phyloP scores from a whole-genome alignment of 805 yeast genomes.

The Candida oleophila region DNA sequence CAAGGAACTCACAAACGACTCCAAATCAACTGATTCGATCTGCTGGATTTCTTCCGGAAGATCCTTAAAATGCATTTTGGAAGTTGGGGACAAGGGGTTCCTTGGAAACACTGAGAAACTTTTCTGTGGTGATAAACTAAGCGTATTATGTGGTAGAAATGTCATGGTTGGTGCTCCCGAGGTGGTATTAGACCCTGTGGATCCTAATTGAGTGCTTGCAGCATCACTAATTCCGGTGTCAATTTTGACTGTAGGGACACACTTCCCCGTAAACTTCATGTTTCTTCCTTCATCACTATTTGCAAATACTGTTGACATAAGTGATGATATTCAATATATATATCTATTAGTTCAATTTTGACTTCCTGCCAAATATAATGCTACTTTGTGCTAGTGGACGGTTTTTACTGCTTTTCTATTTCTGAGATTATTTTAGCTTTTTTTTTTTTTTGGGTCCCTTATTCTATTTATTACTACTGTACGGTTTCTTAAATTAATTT shows the following conservation, averaged over 20 bases:
- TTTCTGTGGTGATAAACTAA: not conserved
- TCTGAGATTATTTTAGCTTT: no score
- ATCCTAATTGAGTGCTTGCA: not conserved
- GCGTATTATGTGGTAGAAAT: not conserved
- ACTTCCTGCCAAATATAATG: no score
- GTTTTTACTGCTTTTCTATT: no score
- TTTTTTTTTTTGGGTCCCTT: no score
- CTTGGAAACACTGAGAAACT: slow-evolving; percentile 1
- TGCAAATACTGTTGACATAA: slow-evolving; percentile 4
- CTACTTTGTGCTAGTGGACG: no score
- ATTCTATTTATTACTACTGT: no score
- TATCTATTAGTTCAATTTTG: no score
- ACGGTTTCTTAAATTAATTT: no score
- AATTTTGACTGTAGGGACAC: slow-evolving; percentile 1
- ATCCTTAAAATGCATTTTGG: slow-evolving; percentile 12
- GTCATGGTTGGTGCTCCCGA: not conserved
- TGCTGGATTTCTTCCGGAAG: slow-evolving; percentile 6
- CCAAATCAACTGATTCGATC: slow-evolving; percentile 3
- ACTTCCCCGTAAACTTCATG: not conserved
- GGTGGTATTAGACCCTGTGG: not conserved
- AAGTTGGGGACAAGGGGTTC: slow-evolving; percentile 14
- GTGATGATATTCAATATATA: no score
- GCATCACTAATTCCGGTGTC: not conserved
- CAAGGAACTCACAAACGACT: not conserved
- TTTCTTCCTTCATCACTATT: not conserved